A percentile compares a stretch with the other conserved stretches of the same genome.
phyloP scores from a whole-genome alignment of 495 filamentous ascomycete species.

The Aspergillus nidulans region DNA sequence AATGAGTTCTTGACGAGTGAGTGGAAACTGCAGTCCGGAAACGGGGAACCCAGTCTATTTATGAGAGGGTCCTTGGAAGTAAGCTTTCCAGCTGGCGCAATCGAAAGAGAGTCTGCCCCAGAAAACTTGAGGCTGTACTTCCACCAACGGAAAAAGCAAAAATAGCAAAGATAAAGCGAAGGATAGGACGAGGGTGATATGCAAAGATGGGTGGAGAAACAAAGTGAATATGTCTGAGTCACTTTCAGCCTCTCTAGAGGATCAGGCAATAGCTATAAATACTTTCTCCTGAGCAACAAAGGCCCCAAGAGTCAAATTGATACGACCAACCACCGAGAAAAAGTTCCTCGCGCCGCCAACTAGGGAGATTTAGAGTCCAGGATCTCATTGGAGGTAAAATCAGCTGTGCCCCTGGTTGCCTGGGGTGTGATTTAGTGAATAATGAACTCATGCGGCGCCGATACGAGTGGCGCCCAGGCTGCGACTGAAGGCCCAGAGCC shows the following conservation, averaged over 20 bases:
- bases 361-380: constrained; percentile 4
- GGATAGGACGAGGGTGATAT: not conserved
- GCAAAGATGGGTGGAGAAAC: not conserved
- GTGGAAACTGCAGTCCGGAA: constrained; percentile 3
- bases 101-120: constrained; percentile 8
- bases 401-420: constrained; percentile 11
- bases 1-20: not conserved
- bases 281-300: constrained; percentile 2
- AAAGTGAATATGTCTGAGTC: constrained; percentile 3
- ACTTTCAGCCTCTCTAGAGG: constrained; percentile 3
- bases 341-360: not conserved
- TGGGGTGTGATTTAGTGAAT: not conserved
- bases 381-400: constrained; percentile 12
- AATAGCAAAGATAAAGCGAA: not conserved
- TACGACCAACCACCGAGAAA: not conserved
- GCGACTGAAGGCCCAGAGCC: not conserved
- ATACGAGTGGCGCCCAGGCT: not conserved
- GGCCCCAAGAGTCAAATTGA: not conserved
- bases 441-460: not conserved
- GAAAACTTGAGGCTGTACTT: not conserved
- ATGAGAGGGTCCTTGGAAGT: constrained; percentile 3
- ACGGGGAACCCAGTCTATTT: constrained; percentile 7
- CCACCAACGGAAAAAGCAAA: not conserved
- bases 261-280: constrained; percentile 7
- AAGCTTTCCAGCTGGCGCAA: constrained; percentile 1